Evolutionary conservation across 768 basidiomycete genomes (phyloP), one percentile per base, ranked within the genome.

Genomic region (Heimioporus sp.): DNA sequence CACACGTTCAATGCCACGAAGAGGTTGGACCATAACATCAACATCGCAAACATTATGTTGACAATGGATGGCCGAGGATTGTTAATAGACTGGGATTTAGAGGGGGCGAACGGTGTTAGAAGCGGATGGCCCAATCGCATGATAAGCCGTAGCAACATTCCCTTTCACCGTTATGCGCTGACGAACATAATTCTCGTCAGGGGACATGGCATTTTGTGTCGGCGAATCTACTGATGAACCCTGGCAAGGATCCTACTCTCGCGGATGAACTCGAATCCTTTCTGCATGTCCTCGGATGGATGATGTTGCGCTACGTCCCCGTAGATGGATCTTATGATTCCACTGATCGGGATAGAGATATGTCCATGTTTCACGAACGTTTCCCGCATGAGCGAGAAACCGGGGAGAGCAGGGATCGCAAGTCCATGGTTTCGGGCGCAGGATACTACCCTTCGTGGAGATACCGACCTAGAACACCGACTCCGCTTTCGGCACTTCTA

Each of bases 221-320:
- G 4, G 48, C 52, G 2, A 34, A 35, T 5, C 46, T 72, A 11
- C 57, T 69, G n/a, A 5, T 17, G 21, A 31, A 57, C 20, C 46
- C 57, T 10, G 20, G 21, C 12, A 63, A 60, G 17, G 15, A 39
- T 4, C 68, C 68, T 30, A 39, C 35, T 0, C 45, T 68, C 34
- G 49, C 59, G 24, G 68, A 72, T 34, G 69, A 72, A 40, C 42
- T 72, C 11, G 64, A 72, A 44, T 72, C 71, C 0, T 67, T 70
- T 48, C 36, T 58, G 10, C 57, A 61, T 17, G 28, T 54, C 13
- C 30, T 51, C 1, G 43, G 30, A 13, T 51, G 46, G 46, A 48
- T n/a, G 0, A 43, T 20, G 3, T 5, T 51, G 19, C 12, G 31
- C 10, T 51, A 45, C 20, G 19, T 51, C 50, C 6, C 24, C 6